Percentiles rank a stretch among this genome's conserved stretches.
phyloP scores from a whole-genome alignment of 2,329 filamentous ascomycete species.

The Exophiala oligosperma region DNA sequence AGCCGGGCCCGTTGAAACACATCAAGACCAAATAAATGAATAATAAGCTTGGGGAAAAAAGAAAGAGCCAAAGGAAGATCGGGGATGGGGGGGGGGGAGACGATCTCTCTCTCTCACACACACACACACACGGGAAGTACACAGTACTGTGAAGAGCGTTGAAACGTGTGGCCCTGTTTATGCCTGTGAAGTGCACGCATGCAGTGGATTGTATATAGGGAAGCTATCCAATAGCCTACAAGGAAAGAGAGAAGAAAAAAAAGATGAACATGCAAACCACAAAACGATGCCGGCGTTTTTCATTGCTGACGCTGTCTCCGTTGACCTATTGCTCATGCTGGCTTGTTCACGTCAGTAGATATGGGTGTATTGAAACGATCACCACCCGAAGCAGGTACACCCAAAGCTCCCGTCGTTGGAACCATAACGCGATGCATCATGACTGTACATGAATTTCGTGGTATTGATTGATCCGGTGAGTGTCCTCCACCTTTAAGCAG shows the following conservation, averaged over 20 bases:
- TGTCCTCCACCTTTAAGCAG: too few species aligned
- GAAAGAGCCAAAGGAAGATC: too few species aligned
- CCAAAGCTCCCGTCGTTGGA: too few species aligned
- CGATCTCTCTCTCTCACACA: too few species aligned
- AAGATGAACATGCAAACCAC: not conserved
- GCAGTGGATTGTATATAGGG: not conserved
- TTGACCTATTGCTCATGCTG: too few species aligned
- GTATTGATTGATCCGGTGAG: too few species aligned
- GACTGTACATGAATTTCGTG: too few species aligned
- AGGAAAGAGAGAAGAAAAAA: not conserved
- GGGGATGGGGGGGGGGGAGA: not conserved
- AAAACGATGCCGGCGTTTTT: not conserved
- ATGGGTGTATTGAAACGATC: too few species aligned
- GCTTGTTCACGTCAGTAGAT: too few species aligned
- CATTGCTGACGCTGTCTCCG: not conserved
- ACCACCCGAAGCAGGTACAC: too few species aligned
- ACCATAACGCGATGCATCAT: too few species aligned
- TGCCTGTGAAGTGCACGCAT: not conserved
- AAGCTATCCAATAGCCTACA: not conserved
- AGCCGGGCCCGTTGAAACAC: slow-evolving; percentile 68
- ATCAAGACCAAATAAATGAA: slow-evolving; percentile 68
- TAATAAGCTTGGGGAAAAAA: slow-evolving; percentile 34
- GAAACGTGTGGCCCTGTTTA: not conserved
- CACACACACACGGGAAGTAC: too few species aligned
- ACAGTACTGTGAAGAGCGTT: not conserved